These are phyloP conservation scores for Periglandula ipomoeae DNA, from an alignment of 2,329 filamentous ascomycete genomes.

Conservation along the genomic window DNA sequence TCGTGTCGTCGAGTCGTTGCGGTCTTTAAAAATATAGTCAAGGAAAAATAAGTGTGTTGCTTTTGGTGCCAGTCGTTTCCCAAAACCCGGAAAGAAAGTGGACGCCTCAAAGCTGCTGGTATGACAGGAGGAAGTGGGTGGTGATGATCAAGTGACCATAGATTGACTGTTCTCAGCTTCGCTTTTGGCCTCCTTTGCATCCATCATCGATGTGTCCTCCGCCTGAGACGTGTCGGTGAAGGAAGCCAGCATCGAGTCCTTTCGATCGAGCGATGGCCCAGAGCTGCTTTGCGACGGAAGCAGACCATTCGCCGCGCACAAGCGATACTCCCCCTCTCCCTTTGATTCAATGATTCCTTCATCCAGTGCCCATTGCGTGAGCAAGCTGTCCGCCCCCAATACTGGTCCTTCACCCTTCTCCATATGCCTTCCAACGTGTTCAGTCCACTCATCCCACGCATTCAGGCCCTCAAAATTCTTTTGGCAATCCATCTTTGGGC, in stretches of 20 bases:
- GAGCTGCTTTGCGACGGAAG: slow-evolving; percentile 8
- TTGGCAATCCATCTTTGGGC: slow-evolving; percentile 62
- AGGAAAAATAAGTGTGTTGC: background rate
- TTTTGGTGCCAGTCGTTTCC: background rate
- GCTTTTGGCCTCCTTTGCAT: slow-evolving; percentile 16
- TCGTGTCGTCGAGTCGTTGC: slow-evolving; percentile 6
- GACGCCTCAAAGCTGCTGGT: no score
- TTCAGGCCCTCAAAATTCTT: slow-evolving; percentile 59
- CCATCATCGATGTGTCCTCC: slow-evolving; percentile 15
- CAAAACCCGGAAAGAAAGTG: no score
- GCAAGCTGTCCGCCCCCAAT: slow-evolving; percentile 47
- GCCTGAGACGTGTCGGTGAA: slow-evolving; percentile 10
- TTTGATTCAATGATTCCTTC: slow-evolving; percentile 53
- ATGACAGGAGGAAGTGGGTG: no score
- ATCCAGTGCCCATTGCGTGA: slow-evolving; percentile 54
- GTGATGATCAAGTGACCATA: background rate
- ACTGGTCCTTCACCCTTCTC: slow-evolving; percentile 58
- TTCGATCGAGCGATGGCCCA: slow-evolving; percentile 14
- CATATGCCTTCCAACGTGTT: slow-evolving; percentile 85
- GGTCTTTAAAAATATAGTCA: background rate
- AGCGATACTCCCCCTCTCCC: slow-evolving; percentile 46
- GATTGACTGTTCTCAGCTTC: slow-evolving; percentile 12
- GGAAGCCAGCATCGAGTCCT: slow-evolving; percentile 16
- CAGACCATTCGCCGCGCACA: slow-evolving; percentile 26
- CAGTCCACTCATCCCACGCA: slow-evolving; percentile 85